Evolutionary conservation across 129 eudicot species (phyloP).

Genomic region (Tanacetum coccineum): DNA sequence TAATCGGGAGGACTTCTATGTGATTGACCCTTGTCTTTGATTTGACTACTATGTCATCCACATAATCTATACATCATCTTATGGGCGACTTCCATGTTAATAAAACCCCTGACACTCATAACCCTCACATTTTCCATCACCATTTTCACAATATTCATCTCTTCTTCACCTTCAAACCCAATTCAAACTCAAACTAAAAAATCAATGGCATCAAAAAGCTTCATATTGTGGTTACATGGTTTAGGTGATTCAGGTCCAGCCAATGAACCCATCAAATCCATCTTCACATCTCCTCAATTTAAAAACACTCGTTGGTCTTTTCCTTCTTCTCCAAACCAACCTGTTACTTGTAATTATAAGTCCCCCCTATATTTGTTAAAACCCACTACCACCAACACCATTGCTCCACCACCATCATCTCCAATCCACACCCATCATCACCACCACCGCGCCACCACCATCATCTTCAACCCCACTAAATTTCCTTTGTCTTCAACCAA

Average conservation of each 20-base stretch:
- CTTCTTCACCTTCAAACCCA: constrained; percentile 13
- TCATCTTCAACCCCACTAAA: too few relatives aligned
- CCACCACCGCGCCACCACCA: too few relatives aligned
- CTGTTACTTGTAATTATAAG: too few relatives aligned
- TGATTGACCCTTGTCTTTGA: not conserved
- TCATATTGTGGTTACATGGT: constrained; percentile 92
- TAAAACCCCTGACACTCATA: not conserved
- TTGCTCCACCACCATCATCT: too few relatives aligned
- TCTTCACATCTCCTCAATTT: constrained; percentile 75
- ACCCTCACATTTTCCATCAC: not conserved
- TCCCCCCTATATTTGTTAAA: too few relatives aligned
- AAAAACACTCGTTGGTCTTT: not conserved
- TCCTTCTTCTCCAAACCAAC: too few relatives aligned
- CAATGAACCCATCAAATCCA: constrained; percentile 73
- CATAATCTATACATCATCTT: not conserved
- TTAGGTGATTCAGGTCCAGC: constrained; percentile 97
- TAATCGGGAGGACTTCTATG: not conserved
- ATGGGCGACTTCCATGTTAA: not conserved
- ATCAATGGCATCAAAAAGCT: constrained; percentile 65
- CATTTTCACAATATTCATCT: not conserved
- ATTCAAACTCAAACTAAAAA: not conserved
- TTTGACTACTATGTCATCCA: constrained; percentile 1
- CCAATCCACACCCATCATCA: too few relatives aligned
- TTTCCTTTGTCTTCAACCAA: too few relatives aligned
- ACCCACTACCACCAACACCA: too few relatives aligned